Base-by-base conservation (phyloP, 345 rosid genomes). In the Hibiscus syriacus region DNA sequence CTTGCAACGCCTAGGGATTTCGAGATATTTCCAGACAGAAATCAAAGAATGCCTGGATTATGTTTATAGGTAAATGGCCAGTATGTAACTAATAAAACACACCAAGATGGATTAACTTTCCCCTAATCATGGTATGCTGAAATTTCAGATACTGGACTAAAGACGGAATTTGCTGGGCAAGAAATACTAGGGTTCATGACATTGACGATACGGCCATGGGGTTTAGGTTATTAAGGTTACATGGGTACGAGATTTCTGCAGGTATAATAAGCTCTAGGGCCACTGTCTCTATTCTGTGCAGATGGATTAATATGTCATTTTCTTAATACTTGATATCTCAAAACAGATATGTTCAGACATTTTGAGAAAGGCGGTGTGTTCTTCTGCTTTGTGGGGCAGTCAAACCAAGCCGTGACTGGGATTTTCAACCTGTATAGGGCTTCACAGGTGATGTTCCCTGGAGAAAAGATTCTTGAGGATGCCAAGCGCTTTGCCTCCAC, bases 171-270 rank as follows among this genome's bases (percentile, higher is more conserved):
- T 89, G 86, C 67, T 94, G 99, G 99, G 96, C 99, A 10, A 87
- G 96, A 73, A 84, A 90, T 71, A 76, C 96, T 4, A 41, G 50
- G 43, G 87, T 94, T 32, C 90, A 80, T 48, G 99, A 94, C 43
- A 79, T 94, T 43, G 99, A 94, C 39, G 98, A 91, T 67, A 94
- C n/a, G n/a, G n/a, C n/a, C n/a, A n/a, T n/a, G n/a, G n/a, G n/a
- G n/a, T n/a, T n/a, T n/a, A n/a, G n/a, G 58, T 71, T 89, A n/a
- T 67, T 91, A 27, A 82, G 99, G 70, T 78, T 84, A 53, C 82
- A 87, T 65, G 99, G 98, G 29, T 76, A 86, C 70, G 72, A 83
- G 2, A 92, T 94, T 70, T 87, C 93, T 32, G 80, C 98, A 0
- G 93, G 99, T 93, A 82, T 36, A 61, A 16, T n/a, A 49, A 56